These are phyloP conservation scores for Xylariaceae sp. DNA, from an alignment of 2,329 filamentous ascomycete genomes.

Conservation along the genomic window DNA sequence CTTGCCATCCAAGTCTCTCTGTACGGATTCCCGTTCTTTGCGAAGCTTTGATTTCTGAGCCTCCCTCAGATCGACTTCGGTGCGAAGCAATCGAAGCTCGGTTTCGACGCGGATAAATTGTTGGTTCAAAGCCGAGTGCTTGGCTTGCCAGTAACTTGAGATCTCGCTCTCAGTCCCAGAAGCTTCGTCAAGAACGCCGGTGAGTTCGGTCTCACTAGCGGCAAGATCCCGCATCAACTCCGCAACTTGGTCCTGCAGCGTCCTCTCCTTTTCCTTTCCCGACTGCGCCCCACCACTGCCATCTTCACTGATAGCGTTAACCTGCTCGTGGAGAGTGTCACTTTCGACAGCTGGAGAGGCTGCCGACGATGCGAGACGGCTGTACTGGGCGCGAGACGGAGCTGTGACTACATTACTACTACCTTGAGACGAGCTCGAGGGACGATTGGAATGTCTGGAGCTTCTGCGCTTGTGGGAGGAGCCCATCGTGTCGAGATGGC, in stretches of 20 bases:
- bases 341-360: slow-evolving; percentile 33
- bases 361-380: slow-evolving; percentile 28
- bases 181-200: slow-evolving; percentile 48
- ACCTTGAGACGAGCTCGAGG: slow-evolving; percentile 28
- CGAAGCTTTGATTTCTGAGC: slow-evolving; percentile 46
- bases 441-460: slow-evolving; percentile 31
- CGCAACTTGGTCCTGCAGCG: slow-evolving; percentile 44
- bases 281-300: slow-evolving; percentile 18
- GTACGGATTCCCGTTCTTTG: slow-evolving; percentile 44
- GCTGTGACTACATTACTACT: slow-evolving; percentile 35
- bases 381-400: slow-evolving; percentile 39
- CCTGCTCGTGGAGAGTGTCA: slow-evolving; percentile 19
- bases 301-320: slow-evolving; percentile 23
- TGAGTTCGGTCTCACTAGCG: slow-evolving; percentile 50
- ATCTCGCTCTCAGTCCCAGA: slow-evolving; percentile 51
- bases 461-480: slow-evolving; percentile 43
- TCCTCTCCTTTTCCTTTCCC: slow-evolving; percentile 28
- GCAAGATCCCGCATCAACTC: slow-evolving; percentile 48
- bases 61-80: slow-evolving; percentile 45
- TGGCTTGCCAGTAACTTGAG: slow-evolving; percentile 53
- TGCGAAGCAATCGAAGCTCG: slow-evolving; percentile 46
- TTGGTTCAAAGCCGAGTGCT: slow-evolving; percentile 48
- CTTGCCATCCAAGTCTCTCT: slow-evolving; percentile 41
- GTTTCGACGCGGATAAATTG: slow-evolving; percentile 49
- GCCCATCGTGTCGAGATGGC: slow-evolving; percentile 33